These are phyloP conservation scores for Clonostachys chloroleuca DNA, from an alignment of 2,329 filamentous ascomycete species.

Conservation along the genomic window DNA sequence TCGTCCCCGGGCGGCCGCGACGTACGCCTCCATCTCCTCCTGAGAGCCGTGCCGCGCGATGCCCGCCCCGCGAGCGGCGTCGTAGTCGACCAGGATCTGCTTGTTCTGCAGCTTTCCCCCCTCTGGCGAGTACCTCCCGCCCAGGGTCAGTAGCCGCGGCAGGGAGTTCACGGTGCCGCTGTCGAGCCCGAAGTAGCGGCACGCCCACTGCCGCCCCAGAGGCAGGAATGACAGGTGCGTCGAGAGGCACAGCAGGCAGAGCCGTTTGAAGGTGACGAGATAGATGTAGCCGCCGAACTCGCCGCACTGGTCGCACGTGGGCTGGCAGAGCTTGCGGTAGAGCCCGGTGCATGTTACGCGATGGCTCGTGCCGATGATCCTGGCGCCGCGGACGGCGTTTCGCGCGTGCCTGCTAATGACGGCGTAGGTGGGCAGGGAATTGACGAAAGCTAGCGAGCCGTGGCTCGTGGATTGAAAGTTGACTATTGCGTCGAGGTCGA, in stretches of 20 bases:
- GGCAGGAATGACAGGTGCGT: slow-evolving; percentile 18
- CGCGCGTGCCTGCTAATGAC: slow-evolving; percentile 19
- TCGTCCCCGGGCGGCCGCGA: background rate
- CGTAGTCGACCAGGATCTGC: background rate
- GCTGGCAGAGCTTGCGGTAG: slow-evolving; percentile 20
- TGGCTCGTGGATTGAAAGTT: slow-evolving; percentile 24
- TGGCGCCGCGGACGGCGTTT: slow-evolving; percentile 19
- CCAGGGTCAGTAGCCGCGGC: background rate
- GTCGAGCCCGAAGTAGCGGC: background rate
- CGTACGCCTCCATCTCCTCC: background rate
- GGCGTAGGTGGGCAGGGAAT: slow-evolving; percentile 25
- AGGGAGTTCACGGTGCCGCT: background rate
- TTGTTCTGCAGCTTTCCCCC: background rate
- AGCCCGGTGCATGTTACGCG: slow-evolving; percentile 20
- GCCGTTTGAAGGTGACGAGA: slow-evolving; percentile 27
- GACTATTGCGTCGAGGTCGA: slow-evolving; percentile 24
- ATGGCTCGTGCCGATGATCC: slow-evolving; percentile 20
- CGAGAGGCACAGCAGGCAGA: slow-evolving; percentile 31
- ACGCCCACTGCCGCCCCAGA: slow-evolving; percentile 4
- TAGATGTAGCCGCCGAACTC: slow-evolving; percentile 30
- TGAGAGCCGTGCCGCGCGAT: background rate
- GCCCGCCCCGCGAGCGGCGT: background rate
- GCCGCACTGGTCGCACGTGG: slow-evolving; percentile 23
- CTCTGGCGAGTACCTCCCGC: background rate
- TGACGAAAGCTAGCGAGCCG: slow-evolving; percentile 21